These are phyloP conservation scores for Ophiostoma quercus DNA, from an alignment of 2,329 filamentous ascomycete genomes.

Conservation along the genomic window DNA sequence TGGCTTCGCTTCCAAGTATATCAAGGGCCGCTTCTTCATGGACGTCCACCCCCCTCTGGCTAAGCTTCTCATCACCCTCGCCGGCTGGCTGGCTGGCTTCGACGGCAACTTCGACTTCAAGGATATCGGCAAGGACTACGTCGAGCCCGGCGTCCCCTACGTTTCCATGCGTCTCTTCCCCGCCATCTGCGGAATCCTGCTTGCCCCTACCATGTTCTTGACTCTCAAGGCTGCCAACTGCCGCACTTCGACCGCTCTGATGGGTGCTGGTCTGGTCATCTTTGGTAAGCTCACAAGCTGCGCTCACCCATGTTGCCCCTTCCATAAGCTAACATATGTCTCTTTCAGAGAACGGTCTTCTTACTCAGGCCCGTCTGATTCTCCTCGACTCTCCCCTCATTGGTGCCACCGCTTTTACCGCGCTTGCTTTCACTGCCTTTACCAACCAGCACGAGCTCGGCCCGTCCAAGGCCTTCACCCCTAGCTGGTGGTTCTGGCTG, in stretches of 20 bases:
- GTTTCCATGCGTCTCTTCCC: slow-evolving; percentile 95
- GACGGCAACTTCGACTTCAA: slow-evolving; percentile 97
- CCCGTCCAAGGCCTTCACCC: slow-evolving; percentile 77
- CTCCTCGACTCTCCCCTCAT: slow-evolving; percentile 93
- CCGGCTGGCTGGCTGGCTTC: slow-evolving; percentile 91
- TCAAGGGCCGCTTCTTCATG: slow-evolving; percentile 99
- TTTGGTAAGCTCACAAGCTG: slow-evolving; percentile 59
- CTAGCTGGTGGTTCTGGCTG: slow-evolving; percentile 98
- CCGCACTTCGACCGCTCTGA: slow-evolving; percentile 73
- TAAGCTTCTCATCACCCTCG: slow-evolving; percentile 92
- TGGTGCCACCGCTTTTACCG: slow-evolving; percentile 87
- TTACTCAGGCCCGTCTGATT: slow-evolving; percentile 92
- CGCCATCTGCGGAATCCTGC: slow-evolving; percentile 78
- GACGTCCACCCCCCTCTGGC: slow-evolving; percentile 97
- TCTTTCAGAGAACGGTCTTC: slow-evolving; percentile 76
- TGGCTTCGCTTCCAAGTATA: slow-evolving; percentile 97
- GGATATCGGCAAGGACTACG: slow-evolving; percentile 97
- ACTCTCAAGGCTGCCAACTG: slow-evolving; percentile 89
- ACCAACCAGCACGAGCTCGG: slow-evolving; percentile 96
- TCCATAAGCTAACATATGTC: neutral
- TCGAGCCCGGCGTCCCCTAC: slow-evolving; percentile 91
- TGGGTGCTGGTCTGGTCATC: slow-evolving; percentile 81
- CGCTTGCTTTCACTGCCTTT: slow-evolving; percentile 84
- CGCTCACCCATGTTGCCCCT: neutral
- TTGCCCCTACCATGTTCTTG: slow-evolving; percentile 89